Percentiles rank a stretch among this genome's conserved stretches.
phyloP scores from a whole-genome alignment of 257 asterid species.

The Scutellaria minor region DNA sequence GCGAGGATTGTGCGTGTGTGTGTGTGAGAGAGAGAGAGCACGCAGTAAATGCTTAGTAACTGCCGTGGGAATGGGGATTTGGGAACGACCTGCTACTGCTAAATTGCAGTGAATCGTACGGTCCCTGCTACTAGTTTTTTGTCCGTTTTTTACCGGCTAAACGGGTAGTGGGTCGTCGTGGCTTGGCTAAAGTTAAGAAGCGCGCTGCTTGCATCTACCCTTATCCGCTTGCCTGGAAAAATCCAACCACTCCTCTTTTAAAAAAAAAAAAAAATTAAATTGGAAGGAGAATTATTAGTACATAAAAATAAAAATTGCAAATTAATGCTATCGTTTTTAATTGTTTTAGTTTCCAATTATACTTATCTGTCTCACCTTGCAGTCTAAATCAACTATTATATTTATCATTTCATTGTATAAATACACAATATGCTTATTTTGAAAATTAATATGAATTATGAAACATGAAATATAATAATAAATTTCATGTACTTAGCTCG shows the following conservation, averaged over 20 bases:
- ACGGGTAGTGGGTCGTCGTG: slow-evolving; percentile 30
- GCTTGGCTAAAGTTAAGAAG: slow-evolving; percentile 40
- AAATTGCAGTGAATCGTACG: slow-evolving; percentile 52
- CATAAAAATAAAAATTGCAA: neutral
- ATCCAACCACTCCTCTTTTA: slow-evolving; percentile 10
- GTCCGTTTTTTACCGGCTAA: slow-evolving; percentile 35
- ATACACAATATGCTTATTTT: no score
- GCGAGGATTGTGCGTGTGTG: slow-evolving; percentile 24
- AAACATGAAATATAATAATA: no score
- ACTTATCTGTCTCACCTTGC: no score
- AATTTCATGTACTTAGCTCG: no score
- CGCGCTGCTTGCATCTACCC: slow-evolving; percentile 22
- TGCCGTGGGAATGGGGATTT: slow-evolving; percentile 54
- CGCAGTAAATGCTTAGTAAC: slow-evolving; percentile 68
- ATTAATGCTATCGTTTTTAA: no score
- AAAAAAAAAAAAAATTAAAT: no score
- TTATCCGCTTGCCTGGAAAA: slow-evolving; percentile 35
- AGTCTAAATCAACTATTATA: no score
- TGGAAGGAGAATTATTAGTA: neutral
- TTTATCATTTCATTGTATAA: no score
- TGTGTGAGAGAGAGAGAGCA: slow-evolving; percentile 36
- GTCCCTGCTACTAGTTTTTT: slow-evolving; percentile 30
- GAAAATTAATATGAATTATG: no score
- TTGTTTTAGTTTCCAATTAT: no score
- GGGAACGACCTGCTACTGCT: slow-evolving; percentile 58